phyloP scores from a whole-genome alignment of 371 early-diverging fungal genomes.

The Mucor mucedo region DNA sequence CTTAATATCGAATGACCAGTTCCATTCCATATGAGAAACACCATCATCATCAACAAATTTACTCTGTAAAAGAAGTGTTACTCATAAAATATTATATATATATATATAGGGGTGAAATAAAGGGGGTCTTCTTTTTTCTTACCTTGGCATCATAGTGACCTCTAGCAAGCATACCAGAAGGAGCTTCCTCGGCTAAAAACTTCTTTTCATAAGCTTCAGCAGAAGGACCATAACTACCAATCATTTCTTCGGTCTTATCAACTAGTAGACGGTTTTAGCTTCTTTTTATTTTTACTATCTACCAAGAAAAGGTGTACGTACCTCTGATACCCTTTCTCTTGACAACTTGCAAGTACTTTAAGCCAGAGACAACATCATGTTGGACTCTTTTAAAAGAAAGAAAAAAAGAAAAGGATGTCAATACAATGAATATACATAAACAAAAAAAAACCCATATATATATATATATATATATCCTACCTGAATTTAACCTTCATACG shows the following conservation, averaged over 20 bases:
- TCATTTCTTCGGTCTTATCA: conserved; percentile 94
- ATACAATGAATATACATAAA: background rate
- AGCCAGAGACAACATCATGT: conserved; percentile 93
- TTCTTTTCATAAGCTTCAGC: conserved; percentile 80
- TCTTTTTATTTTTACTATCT: conserved; percentile 1
- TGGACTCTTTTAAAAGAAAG: conserved; percentile 66
- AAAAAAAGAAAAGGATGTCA: background rate
- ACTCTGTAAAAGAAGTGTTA: conserved; percentile 33
- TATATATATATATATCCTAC: conserved; percentile 28
- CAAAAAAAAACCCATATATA: background rate
- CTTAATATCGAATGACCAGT: conserved; percentile 72
- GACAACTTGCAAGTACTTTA: conserved; percentile 93
- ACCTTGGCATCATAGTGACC: conserved; percentile 87
- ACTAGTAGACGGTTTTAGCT: conserved; percentile 50
- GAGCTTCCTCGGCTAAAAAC: conserved; percentile 88
- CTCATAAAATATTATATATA: background rate
- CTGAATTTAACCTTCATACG: conserved; percentile 91
- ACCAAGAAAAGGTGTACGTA: conserved; percentile 22
- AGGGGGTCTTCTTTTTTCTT: conserved; percentile 8
- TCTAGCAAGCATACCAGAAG: conserved; percentile 89
- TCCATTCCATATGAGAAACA: conserved; percentile 66
- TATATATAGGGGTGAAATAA: background rate
- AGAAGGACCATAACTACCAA: conserved; percentile 92
- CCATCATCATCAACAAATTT: conserved; percentile 70
- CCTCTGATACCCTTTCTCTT: conserved; percentile 85